Evolutionary conservation across 768 basidiomycete species (phyloP), one percentile per base, ranked within the genome.

Genomic region (Gloeopeniophorella convolvens): DNA sequence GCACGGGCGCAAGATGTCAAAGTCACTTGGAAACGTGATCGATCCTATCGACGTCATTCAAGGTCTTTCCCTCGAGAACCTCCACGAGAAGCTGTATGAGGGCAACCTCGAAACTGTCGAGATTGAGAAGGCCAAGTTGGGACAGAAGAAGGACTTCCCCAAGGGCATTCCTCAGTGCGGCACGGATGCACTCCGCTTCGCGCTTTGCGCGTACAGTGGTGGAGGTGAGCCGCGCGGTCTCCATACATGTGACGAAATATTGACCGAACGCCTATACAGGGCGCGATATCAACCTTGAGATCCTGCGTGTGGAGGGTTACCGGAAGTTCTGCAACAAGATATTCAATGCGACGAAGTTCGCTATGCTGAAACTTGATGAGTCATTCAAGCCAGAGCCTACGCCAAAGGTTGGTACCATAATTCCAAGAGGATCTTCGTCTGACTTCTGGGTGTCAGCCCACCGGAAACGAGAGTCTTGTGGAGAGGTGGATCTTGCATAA

Each of bases 321-420:
- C 83, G 96, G 68, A 98, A 98, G 69, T 99, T 99, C 74, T 98
- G 96, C 73, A 99, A 99, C 73, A 98, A 98, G 74, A 82, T 98
- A 23, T 98, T 95, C 77, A 99, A 99, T 63, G 96, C 96, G 1
- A 97, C 93, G 41, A 94, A 94, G 68, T 98, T 99, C 60, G 95
- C 94, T n/a, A 92, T 98, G 87, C 80, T 97, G 66, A 95, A 95
- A 71, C 74, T 99, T 27, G 93, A 92, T 49, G 81, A 81, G 33
- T 67, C 73, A 34, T 98, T 96, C 60, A 80, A 85, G 26, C 92
- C 95, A 13, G 73, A 80, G 51, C 70, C 80, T 1, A 71, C 75
- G 3, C 70, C 81, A 11, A 80, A 85, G 77, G 93, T 89, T 51
- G 15, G 73, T 60, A 28, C 24, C 20, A 7, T 26, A 10, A 26